phyloP scores from a whole-genome alignment of 257 asterid genomes.

The Petrea volubilis region DNA sequence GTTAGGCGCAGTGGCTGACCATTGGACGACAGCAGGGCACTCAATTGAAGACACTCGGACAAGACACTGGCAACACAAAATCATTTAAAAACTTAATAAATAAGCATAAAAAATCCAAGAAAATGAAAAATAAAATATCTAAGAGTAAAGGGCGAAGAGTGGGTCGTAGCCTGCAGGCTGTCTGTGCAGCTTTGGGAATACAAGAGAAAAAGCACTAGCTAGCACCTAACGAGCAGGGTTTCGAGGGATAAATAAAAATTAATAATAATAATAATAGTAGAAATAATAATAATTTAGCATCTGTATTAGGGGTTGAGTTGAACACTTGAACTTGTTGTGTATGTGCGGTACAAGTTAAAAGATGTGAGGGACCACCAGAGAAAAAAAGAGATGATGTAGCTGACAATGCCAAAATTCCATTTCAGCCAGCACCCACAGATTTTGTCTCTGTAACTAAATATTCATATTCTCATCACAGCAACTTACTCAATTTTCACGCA shows the following conservation, averaged over 20 bases:
- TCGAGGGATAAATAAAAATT: neutral
- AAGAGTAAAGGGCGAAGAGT: conserved; percentile 5
- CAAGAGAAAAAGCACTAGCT: neutral
- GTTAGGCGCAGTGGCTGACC: conserved; percentile 14
- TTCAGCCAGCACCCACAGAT: conserved; percentile 22
- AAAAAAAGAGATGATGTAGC: neutral
- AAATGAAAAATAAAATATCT: neutral
- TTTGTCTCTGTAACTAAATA: conserved; percentile 7
- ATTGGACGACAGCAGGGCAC: conserved; percentile 22
- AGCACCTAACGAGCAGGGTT: conserved; percentile 13
- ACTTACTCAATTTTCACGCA: no score
- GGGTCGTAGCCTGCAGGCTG: conserved; percentile 27
- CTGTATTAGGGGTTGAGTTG: neutral
- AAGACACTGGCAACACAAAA: conserved; percentile 10
- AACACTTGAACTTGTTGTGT: neutral
- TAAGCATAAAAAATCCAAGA: neutral
- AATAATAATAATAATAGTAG: neutral
- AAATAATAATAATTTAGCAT: neutral
- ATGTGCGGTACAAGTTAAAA: conserved; percentile 6
- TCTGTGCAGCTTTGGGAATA: conserved; percentile 35
- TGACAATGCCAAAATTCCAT: conserved; percentile 31
- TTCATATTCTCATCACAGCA: neutral
- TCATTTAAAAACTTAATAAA: neutral
- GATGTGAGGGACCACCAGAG: neutral
- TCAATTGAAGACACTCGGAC: conserved; percentile 28